Base-by-base conservation (phyloP, 371 early-diverging fungal species). In the Mortierella sp. region DNA sequence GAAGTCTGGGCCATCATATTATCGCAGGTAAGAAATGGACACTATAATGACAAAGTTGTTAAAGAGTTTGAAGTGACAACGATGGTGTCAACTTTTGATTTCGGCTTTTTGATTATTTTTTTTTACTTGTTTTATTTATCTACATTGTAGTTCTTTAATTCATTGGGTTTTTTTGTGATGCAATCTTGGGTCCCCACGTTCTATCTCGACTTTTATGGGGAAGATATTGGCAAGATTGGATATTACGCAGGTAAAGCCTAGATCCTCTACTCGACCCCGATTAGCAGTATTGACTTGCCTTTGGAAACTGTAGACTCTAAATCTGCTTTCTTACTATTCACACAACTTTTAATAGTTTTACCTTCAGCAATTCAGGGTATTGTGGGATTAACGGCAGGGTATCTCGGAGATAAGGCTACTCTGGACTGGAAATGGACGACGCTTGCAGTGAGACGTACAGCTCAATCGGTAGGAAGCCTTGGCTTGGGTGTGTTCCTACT, bases 151-250 rank as follows among this genome's bases (percentile, higher is more conserved):
- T 62, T 83, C 10, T 84, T 77, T 45, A 71, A 71, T 55, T 69
- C 83, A 6, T 58, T 69, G 6, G 84, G 84, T 11, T 84, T 83
- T 52, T 84, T 82, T 63, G 65, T 84, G 13, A 70, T 83, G 64
- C 77, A 79, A 43, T 77, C 70, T 4, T 84, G 84, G 84, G 11
- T 77, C 4, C 84, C 84, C 22, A 77, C 83, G 8, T 84, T 78
- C 33, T 84, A 77, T 36, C 69, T 82, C 10, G 84, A 84, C 24
- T 70, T 48, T 13, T 84, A 77, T 32, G 78, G 74, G 4, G 78
- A 77, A n/a, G 84, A 84, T 36, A 69, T 82, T 2, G 78, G 83
- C 50, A 74, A 77, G 58, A 75, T 84, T 57, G 84, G 84, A 3
- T 84, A 72, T 38, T 83, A 58, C 52, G 52, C 84, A 28, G 84